Evolutionary conservation across 306 rosid genomes (phyloP), one percentile per base, ranked within the genome.

Genomic region (Quercus alba): DNA sequence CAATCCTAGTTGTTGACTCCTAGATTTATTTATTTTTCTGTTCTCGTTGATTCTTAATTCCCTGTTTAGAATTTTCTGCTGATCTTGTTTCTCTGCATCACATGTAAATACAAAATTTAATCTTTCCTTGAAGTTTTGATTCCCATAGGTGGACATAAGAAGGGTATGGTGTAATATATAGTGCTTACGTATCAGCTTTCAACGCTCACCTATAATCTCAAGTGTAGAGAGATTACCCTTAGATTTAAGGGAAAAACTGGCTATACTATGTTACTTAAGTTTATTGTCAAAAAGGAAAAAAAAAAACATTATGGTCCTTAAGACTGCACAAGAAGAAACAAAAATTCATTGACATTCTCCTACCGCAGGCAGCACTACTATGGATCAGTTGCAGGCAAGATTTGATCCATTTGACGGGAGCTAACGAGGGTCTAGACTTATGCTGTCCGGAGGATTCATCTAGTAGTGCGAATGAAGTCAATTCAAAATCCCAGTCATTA

Each of bases 291-390:
- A 49, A 49, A 49, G 17, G 15, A 12, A 11, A 12, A 49, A 46
- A 44, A 49, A 49, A 49, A 49, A 10, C 14, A 49, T 49, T 12
- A 12, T 79, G 71, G 73, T 69, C 25, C 69, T 68, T 70, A 75
- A 63, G 73, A 75, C 70, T 80, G 66, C 56, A 2, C 71, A 73
- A 20, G 73, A 51, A 80, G 81, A 77, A 75, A 77, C 76, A 82
- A 57, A 76, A 86, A 69, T 77, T 81, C 75, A 84, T 51, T 85
- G 74, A 78, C 75, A 78, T 80, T 83, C 62, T 75, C 49, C 75
- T 80, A n/a, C 76, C 81, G 86, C 92, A 95, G 99, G 97, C 88
- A 23, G 90, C 90, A 81, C 75, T 85, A 21, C 76, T 95, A 73
- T 85, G 87, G 93, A 78, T 84, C 23, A 77, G 67, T 76, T 93